Conservation (phyloP, 75 land plant species). For the Gnetum montanum region DNA sequence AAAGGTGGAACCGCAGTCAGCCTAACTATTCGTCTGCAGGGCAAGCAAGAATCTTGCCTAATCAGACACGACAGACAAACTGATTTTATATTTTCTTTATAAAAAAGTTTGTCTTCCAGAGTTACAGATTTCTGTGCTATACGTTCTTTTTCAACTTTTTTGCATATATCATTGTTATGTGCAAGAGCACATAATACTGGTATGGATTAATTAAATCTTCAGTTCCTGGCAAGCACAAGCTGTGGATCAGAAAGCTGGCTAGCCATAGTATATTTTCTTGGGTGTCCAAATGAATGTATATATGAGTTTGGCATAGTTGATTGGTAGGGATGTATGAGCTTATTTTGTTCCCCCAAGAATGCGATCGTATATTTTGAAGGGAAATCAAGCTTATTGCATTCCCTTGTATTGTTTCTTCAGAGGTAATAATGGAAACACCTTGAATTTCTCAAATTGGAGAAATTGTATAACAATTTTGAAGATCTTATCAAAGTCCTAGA, state of each 20-base stretch:
- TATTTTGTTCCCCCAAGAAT: not conserved
- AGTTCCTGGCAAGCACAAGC: not conserved
- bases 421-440: conserved; percentile 10
- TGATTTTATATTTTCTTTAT: conserved; percentile 1
- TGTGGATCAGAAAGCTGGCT: not conserved
- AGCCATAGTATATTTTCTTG: not conserved
- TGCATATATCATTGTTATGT: not conserved
- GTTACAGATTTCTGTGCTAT: not conserved
- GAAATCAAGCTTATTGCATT: not conserved
- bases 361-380: not conserved
- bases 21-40: conserved; percentile 13
- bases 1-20: conserved; percentile 26
- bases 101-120: conserved; percentile 1
- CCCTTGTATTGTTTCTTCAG: conserved; percentile 6
- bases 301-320: conserved; percentile 3
- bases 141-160: not conserved
- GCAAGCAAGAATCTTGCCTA: conserved; percentile 12
- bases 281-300: conserved; percentile 5
- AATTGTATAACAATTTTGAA: conserved; percentile 10
- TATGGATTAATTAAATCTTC: not conserved
- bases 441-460: conserved; percentile 12
- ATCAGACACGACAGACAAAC: conserved; percentile 6
- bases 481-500: conserved; percentile 3
- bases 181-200: not conserved
- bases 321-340: not conserved